Conservation (phyloP, 345 rosid genomes). For the Leavenworthia alabamica region DNA sequence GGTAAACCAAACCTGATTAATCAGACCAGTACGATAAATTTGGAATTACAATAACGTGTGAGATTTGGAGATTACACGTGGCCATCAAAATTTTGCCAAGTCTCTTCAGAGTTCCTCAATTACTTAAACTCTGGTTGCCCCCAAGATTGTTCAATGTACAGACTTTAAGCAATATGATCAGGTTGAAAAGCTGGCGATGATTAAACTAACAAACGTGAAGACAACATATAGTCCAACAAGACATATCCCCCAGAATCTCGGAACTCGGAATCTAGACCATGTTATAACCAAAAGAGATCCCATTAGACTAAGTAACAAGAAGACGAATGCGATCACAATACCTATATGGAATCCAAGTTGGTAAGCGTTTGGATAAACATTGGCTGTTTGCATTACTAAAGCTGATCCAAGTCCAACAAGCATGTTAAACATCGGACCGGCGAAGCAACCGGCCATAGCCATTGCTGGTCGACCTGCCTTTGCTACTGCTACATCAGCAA, state of each 20-base stretch:
- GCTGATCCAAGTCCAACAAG: slow-evolving; percentile 91
- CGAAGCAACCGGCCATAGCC: slow-evolving; percentile 99
- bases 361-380: slow-evolving; percentile 72
- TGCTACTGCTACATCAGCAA: slow-evolving; percentile 92
- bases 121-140: background rate
- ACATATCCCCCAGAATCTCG: slow-evolving; percentile 88
- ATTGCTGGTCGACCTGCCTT: slow-evolving; percentile 95
- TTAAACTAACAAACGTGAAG: slow-evolving; percentile 59
- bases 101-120: background rate
- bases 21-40: background rate
- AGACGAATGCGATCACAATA: slow-evolving; percentile 78
- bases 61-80: background rate
- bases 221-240: slow-evolving; percentile 75
- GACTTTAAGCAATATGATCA: slow-evolving; percentile 27
- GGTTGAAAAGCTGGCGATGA: slow-evolving; percentile 52
- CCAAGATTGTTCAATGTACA: background rate
- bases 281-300: slow-evolving; percentile 87
- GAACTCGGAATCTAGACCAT: slow-evolving; percentile 92
- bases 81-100: background rate
- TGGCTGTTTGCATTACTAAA: slow-evolving; percentile 64
- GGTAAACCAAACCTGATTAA: background rate
- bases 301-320: slow-evolving; percentile 83
- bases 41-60: background rate
- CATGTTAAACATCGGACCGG: slow-evolving; percentile 98
- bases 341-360: slow-evolving; percentile 71